phyloP scores from a whole-genome alignment of 352 stramenopile genomes.

The Phytophthora ramorum region DNA sequence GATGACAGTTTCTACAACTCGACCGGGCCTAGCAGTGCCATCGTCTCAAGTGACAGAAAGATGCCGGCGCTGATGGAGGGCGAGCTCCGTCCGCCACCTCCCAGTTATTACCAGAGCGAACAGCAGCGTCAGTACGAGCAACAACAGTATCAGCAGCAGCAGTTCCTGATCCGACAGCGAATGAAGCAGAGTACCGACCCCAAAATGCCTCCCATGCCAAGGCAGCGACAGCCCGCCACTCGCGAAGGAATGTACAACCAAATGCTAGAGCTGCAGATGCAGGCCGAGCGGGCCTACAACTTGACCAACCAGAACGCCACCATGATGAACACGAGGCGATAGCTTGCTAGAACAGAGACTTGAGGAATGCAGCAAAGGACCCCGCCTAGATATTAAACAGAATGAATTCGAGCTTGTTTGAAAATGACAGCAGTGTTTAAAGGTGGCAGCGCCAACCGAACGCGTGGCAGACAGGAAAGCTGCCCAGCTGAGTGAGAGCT shows the following conservation, averaged over 20 bases:
- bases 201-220: constrained; percentile 12
- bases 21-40: constrained; percentile 20
- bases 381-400: constrained; percentile 25
- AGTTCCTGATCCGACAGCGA: constrained; percentile 36
- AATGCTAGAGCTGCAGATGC: constrained; percentile 79
- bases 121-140: constrained; percentile 43
- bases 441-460: constrained; percentile 1
- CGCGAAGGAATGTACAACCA: constrained; percentile 77
- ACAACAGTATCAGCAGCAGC: constrained; percentile 44
- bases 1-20: constrained; percentile 47
- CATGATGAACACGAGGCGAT: constrained; percentile 50
- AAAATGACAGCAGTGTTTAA: not conserved
- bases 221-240: constrained; percentile 21
- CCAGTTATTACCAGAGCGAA: constrained; percentile 39
- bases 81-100: constrained; percentile 16
- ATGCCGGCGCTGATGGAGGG: constrained; percentile 54
- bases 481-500: not conserved
- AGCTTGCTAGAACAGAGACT: constrained; percentile 18
- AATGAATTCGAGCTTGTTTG: constrained; percentile 10
- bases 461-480: constrained; percentile 4
- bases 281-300: constrained; percentile 72
- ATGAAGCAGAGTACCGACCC: constrained; percentile 34
- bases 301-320: constrained; percentile 76
- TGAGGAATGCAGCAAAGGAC: not conserved
- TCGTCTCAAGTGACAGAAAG: constrained; percentile 44